Evolutionary conservation across 768 basidiomycete genomes (phyloP).

Genomic region (Suillus sp.): DNA sequence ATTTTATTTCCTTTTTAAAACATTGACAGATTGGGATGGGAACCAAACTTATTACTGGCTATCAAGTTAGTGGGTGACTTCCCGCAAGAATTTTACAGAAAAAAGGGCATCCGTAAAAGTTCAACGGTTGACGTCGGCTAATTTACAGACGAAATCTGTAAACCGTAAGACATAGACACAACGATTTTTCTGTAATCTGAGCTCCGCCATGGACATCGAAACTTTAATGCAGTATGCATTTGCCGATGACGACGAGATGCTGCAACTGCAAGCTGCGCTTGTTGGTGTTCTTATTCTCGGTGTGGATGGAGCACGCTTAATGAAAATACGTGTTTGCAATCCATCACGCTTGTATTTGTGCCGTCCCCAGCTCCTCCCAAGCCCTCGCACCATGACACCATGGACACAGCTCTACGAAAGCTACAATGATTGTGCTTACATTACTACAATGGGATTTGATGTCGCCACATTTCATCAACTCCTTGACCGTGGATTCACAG

Average conservation of each 20-base stretch:
- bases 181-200: background rate
- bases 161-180: background rate
- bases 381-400: slow-evolving; percentile 36
- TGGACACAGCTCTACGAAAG: slow-evolving; percentile 39
- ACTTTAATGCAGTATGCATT: too few species aligned
- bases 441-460: slow-evolving; percentile 52
- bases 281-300: background rate
- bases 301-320: background rate
- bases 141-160: background rate
- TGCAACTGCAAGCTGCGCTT: background rate
- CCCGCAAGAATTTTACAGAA: too few species aligned
- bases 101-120: too few species aligned
- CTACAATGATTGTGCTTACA: slow-evolving; percentile 40
- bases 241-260: background rate
- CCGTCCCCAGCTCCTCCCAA: slow-evolving; percentile 29
- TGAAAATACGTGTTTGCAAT: background rate
- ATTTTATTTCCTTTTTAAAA: background rate
- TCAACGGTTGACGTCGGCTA: background rate
- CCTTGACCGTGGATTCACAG: slow-evolving; percentile 35
- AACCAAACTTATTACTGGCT: too few species aligned
- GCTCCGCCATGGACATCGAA: too few species aligned
- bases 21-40: too few species aligned
- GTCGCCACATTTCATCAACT: slow-evolving; percentile 39
- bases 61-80: too few species aligned
- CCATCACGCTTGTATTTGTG: background rate